These are phyloP conservation scores for Pelargonium nanum DNA, from an alignment of 345 rosid species.

Conservation along the genomic window DNA sequence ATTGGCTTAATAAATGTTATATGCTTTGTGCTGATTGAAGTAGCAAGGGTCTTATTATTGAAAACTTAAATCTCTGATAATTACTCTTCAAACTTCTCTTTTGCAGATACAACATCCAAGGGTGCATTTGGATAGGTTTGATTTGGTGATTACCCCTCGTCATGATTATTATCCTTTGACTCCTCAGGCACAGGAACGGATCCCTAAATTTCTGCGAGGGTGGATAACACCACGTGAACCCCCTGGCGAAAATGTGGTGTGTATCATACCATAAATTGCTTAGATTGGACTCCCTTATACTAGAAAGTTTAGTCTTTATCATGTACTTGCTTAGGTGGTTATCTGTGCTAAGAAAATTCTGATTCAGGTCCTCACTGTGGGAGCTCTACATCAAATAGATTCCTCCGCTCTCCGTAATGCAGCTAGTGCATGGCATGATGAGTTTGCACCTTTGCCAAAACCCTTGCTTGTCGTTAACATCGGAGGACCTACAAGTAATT, in stretches of 20 bases:
- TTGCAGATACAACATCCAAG: slow-evolving; percentile 93
- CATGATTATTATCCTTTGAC: slow-evolving; percentile 91
- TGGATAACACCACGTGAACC: slow-evolving; percentile 86
- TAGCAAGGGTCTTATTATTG: not conserved
- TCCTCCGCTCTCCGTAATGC: slow-evolving; percentile 73
- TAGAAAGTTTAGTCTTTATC: slow-evolving; percentile 3
- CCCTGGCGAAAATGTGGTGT: slow-evolving; percentile 67
- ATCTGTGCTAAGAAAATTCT: slow-evolving; percentile 8
- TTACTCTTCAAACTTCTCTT: not conserved
- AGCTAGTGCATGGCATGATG: slow-evolving; percentile 86
- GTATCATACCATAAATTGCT: slow-evolving; percentile 11
- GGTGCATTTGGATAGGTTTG: slow-evolving; percentile 76
- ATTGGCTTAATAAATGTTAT: not conserved
- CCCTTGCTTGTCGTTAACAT: slow-evolving; percentile 86
- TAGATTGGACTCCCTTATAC: slow-evolving; percentile 1
- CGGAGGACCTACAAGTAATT: slow-evolving; percentile 82
- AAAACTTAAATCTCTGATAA: too few species aligned
- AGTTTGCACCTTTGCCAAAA: slow-evolving; percentile 78
- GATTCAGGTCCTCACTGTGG: slow-evolving; percentile 69
- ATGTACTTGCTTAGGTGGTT: not conserved
- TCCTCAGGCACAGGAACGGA: slow-evolving; percentile 59
- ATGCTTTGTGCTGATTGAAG: not conserved
- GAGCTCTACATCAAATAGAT: slow-evolving; percentile 89
- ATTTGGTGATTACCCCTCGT: slow-evolving; percentile 82
- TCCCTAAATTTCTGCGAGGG: slow-evolving; percentile 61